Evolutionary conservation across 306 rosid genomes (phyloP), one percentile per base, ranked within the genome.

Genomic region (Quercus wislizeni): DNA sequence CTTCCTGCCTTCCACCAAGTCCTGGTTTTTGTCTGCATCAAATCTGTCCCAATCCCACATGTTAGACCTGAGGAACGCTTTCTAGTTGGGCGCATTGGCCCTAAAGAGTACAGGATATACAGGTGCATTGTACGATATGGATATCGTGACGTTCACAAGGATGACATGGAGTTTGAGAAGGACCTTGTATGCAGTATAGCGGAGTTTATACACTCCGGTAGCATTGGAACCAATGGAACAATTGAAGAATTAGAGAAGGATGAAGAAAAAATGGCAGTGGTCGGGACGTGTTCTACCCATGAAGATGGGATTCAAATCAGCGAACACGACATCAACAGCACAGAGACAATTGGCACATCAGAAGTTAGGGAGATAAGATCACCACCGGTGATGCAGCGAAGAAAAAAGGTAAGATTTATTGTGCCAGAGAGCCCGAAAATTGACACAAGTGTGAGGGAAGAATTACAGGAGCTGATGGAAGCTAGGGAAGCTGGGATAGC

Each of bases 1-100:
- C 90, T 95, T 56, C 97, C 98, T 21, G 99, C 99, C 77, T 95
- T 92, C 86, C 99, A 95, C 85, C 94, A 90, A 76, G 92, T 95
- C 81, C 87, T 95, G 62, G 92, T 95, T 74, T 95, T 95, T 77
- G 95, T 95, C 86, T 95, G 99, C 89, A 91, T 95, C 88, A 95
- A 95, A 74, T 88, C 90, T 3, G 96, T 95, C 57, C 97, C 95
- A 0, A 87, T 95, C 55, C 98, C 99, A 11, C 96, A 83, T 27
- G 97, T 95, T 20, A 83, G 76, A 77, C 94, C 97, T 0, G 86
- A 87, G 70, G 98, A 92, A 78, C 87, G 99, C 78, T 95, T 92
- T 80, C 90, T 95, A 3, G 89, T 95, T 28, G 98, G 98, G 5
- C 97, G 82, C 1, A 83, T 92, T 5, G 98, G 97, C 56, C 97